These are phyloP conservation scores for Oenanthe sinensis DNA, from an alignment of 129 eudicot species.

Conservation along the genomic window DNA sequence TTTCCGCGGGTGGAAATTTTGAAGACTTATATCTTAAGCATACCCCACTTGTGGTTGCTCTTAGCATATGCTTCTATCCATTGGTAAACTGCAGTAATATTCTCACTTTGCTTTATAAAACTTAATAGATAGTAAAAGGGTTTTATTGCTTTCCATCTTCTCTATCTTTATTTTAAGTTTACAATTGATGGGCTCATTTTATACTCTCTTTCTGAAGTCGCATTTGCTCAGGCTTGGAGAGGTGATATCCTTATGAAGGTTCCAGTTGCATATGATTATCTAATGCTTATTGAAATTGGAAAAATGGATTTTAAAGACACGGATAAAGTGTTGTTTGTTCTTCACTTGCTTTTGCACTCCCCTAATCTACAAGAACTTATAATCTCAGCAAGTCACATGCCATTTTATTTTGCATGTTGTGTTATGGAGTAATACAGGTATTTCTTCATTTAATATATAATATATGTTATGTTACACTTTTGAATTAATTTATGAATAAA, in stretches of 20 bases:
- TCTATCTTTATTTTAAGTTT: neutral
- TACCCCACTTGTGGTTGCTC: neutral
- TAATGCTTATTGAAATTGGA: neutral
- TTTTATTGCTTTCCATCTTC: neutral
- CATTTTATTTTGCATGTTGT: too few relatives aligned
- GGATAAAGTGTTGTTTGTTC: neutral
- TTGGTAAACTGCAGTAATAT: neutral
- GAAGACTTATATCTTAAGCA: neutral
- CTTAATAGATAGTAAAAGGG: neutral
- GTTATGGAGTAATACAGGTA: neutral
- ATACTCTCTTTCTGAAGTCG: neutral
- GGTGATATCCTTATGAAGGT: neutral
- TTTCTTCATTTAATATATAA: too few relatives aligned
- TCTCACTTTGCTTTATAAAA: neutral
- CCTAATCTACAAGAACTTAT: neutral
- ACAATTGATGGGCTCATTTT: neutral
- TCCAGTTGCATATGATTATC: neutral
- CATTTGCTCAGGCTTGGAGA: neutral
- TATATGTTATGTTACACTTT: neutral
- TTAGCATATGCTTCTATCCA: neutral
- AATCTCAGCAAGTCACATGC: neutral
- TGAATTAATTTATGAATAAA: too few relatives aligned
- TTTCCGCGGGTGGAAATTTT: neutral
- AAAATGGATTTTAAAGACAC: neutral
- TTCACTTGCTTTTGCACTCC: neutral